Conservation (phyloP, 2,329 filamentous ascomycete genomes). For the Cladosporium phlei region DNA sequence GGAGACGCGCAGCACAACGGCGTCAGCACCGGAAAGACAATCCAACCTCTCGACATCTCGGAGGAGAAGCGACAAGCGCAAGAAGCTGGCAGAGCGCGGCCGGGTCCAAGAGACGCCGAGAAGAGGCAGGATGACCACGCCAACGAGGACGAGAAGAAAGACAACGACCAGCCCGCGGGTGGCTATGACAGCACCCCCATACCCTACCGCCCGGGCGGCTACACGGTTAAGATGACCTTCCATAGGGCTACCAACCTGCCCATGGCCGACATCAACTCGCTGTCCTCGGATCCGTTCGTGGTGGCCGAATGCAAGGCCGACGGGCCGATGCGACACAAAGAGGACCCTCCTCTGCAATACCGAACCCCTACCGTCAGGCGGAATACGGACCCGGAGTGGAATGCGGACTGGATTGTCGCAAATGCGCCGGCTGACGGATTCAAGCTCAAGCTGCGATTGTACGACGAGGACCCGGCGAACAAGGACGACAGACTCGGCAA, state of each 20-base stretch:
- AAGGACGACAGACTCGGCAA: conserved; percentile 85
- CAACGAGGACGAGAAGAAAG: conserved; percentile 13
- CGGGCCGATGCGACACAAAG: conserved; percentile 73
- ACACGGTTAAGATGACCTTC: conserved; percentile 80
- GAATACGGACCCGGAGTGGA: conserved; percentile 72
- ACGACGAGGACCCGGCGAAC: conserved; percentile 84
- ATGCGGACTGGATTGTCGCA: conserved; percentile 80
- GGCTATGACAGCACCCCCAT: conserved; percentile 78
- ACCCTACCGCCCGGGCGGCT: conserved; percentile 58
- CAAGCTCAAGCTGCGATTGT: conserved; percentile 76
- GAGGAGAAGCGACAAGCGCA: conserved; percentile 17
- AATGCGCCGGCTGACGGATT: conserved; percentile 80
- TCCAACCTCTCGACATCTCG: conserved; percentile 5
- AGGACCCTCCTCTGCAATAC: conserved; percentile 70
- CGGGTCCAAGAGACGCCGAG: conserved; percentile 8
- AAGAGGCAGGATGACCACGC: conserved; percentile 7
- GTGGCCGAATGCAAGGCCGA: conserved; percentile 67
- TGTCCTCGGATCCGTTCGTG: conserved; percentile 80
- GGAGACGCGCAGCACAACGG: background rate
- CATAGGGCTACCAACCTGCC: conserved; percentile 77
- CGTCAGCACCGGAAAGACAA: background rate
- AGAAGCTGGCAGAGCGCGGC: conserved; percentile 5
- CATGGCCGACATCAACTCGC: conserved; percentile 69
- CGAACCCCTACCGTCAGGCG: conserved; percentile 72
- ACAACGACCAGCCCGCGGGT: conserved; percentile 56